Conservation (phyloP, 306 rosid genomes). For the Gillenia trifoliata region DNA sequence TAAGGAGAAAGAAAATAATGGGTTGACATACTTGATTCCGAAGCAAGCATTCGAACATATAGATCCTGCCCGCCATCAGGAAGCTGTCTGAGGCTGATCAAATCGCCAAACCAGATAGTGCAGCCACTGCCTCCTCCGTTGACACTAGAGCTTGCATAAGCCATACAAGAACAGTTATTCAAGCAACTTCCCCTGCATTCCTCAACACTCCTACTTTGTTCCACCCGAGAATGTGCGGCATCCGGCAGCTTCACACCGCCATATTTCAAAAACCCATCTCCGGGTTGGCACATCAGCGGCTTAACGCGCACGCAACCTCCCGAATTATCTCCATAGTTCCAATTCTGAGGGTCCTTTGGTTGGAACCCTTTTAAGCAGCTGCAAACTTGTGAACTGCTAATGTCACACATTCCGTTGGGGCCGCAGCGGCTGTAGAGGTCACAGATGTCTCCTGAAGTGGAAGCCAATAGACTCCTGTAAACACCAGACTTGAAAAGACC, state of each 20-base stretch:
- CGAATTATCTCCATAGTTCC: slow-evolving; percentile 25
- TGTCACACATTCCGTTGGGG: slow-evolving; percentile 20
- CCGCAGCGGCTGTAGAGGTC: slow-evolving; percentile 27
- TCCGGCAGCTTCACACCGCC: slow-evolving; percentile 38
- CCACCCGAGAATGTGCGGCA: slow-evolving; percentile 25
- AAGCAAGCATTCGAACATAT: slow-evolving; percentile 26
- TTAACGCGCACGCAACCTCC: slow-evolving; percentile 39
- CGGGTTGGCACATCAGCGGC: slow-evolving; percentile 25
- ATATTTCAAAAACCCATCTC: slow-evolving; percentile 20
- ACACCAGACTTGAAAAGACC: slow-evolving; percentile 40
- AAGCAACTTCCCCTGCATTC: slow-evolving; percentile 47
- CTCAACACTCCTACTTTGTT: slow-evolving; percentile 25
- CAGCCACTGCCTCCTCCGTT: slow-evolving; percentile 31
- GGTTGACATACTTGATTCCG: slow-evolving; percentile 24
- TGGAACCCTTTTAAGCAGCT: slow-evolving; percentile 34
- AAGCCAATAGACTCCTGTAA: slow-evolving; percentile 31
- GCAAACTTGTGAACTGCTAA: slow-evolving; percentile 8
- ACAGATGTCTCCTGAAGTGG: slow-evolving; percentile 6
- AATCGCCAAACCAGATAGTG: slow-evolving; percentile 42
- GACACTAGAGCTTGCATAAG: slow-evolving; percentile 38
- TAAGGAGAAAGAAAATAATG: not conserved
- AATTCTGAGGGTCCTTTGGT: slow-evolving; percentile 25
- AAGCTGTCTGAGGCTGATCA: slow-evolving; percentile 28
- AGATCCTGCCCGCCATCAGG: slow-evolving; percentile 26
- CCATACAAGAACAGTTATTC: slow-evolving; percentile 48